Base-by-base conservation (phyloP, 2,329 filamentous ascomycete genomes). In the Penicillium sp. region DNA sequence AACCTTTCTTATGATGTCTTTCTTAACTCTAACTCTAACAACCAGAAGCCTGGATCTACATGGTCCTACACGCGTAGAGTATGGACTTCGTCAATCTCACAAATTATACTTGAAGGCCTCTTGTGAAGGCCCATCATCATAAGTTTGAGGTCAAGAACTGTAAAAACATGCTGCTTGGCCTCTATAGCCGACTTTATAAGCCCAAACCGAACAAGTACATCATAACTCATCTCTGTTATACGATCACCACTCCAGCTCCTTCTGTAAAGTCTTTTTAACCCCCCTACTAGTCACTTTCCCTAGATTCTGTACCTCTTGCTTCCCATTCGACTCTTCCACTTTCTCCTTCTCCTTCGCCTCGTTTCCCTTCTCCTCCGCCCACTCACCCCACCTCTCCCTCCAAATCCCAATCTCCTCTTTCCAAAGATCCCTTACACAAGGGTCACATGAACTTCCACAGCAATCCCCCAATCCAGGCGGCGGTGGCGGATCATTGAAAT, bases 381-480 rank as follows among this genome's bases (percentile, higher is more conserved):
- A 41, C 48, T 62, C 60, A 7, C 69, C 69, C 70, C 70, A 72
- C 31, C 67, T 59, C 55, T 70, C 70, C 56, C 61, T 66, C 70
- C 70, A 72, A 45, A 66, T 61, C 9, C 57, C 60, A 56, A 69
- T 51, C 55, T 72, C 70, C 58, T 72, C 67, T 45, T 56, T 61
- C 69, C 69, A 72, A 2, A 72, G 45, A 62, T 71, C 68, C 54
- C 58, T 71, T 36, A 72, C 70, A 42, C 70, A 72, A 5, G 70
- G 70, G 56, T 72, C 69, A 49, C 70, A 72, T 44, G 70, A 70
- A 32, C 70, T 72, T 27, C 70, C 70, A 59, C 70, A 72, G n/a
- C 70, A 72, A 11, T 63, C 59, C 1, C 70, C 70, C 13, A 71
- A 52, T 3, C 62, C 69, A 13, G 69, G 69, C 11, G 62, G 65